Base-by-base conservation (phyloP, 306 rosid species). In the Malus fusca region DNA sequence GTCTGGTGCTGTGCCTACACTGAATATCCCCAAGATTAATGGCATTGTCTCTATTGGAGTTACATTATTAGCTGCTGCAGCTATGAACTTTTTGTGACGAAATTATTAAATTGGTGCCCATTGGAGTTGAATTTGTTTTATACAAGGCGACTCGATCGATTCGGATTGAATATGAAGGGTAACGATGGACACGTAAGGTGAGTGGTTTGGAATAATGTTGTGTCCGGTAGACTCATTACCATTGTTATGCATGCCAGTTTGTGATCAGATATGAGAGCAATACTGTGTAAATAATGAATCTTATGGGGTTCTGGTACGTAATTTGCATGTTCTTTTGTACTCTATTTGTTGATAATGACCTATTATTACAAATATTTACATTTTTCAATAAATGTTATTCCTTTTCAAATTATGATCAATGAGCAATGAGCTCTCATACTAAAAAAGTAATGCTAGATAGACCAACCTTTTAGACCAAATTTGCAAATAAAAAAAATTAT, bases 1-100 rank as follows among this genome's bases (percentile, higher is more conserved):
- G 17, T 86, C 94, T 22, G 83, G 74, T 22, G 91, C 83, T 0
- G 35, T 72, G 22, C 25, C 68, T 31, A 31, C 14, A 12, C 30
- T 44, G 73, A 33, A 64, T 76, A 9, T 42, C 60, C 51, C 66
- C 40, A 28, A 63, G 72, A 60, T 62, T 62, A 72, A 80, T 78
- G 78, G 43, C 5, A 19, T 75, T 52, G 25, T 74, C 68, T 67
- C 86, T 11, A 8, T 80, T 40, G 86, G 79, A 48, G 75, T 79
- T 23, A 77, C 81, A 21, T 75, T 80, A 26, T 26, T 66, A 5
- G 82, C 78, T 65, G 79, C 82, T 53, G 77, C 80, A 22, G 72
- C 66, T 19, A n/a, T 58, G 2, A 64, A 18, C 17, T 10, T 79
- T 42, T 72, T 81, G 67, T 83, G 71, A 80, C 74, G 58, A 61